phyloP scores from a whole-genome alignment of 2,329 filamentous ascomycete genomes.

The Neurospora sp. region DNA sequence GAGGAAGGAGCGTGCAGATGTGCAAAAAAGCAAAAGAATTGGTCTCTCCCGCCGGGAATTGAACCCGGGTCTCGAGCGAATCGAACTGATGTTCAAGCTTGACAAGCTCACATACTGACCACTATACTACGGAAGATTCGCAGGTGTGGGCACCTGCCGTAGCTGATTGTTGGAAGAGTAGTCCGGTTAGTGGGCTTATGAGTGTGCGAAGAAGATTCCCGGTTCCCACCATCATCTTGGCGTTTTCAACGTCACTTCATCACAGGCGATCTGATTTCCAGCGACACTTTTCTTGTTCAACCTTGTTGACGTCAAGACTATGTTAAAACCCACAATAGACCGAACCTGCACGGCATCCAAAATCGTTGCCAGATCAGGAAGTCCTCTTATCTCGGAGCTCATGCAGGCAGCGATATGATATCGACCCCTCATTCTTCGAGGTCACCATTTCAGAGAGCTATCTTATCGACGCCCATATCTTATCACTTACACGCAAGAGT shows the following conservation, averaged over 20 bases:
- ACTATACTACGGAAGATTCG: background rate
- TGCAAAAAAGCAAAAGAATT: background rate
- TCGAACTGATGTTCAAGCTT: background rate
- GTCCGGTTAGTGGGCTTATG: background rate
- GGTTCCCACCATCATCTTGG: background rate
- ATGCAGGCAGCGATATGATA: background rate
- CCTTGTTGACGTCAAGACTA: background rate
- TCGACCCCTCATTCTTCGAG: background rate
- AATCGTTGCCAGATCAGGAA: background rate
- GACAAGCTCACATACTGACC: background rate
- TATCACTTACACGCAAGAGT: background rate
- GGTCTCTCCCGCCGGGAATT: background rate
- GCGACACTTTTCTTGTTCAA: background rate
- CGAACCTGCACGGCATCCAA: background rate
- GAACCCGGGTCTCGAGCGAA: background rate
- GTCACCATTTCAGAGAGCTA: background rate
- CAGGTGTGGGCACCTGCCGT: background rate
- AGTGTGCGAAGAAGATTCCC: background rate
- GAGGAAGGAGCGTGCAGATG: no score
- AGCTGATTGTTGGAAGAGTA: background rate
- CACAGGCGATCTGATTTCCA: background rate
- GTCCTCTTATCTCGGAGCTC: background rate
- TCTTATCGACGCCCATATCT: background rate
- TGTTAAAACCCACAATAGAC: background rate
- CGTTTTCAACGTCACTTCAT: background rate